Base-by-base conservation (phyloP, 768 basidiomycete species). In the Trichaptum fuscoviolaceum region DNA sequence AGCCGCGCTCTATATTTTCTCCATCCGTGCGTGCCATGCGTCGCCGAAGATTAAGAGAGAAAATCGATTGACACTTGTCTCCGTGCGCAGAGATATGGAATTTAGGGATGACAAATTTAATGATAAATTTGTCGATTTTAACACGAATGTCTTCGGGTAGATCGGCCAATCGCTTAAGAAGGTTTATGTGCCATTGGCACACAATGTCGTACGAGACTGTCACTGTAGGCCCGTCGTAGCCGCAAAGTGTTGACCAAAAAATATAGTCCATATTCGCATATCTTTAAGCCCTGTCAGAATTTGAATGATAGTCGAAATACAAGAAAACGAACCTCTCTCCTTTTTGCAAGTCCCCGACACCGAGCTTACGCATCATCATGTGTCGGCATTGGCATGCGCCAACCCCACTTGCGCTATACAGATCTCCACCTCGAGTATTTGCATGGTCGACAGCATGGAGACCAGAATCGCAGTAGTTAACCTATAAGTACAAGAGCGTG, bases 1-100 rank as follows among this genome's bases (percentile, higher is more conserved):
- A 80, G 0, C 70, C 70, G 1, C 73, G 66, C 67, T 80, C 78
- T 7, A 73, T 68, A 0, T 70, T 76, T 62, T 80, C 79, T 0
- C 79, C 79, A 67, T 79, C 77, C 0, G 76, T 78, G 24, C 73
- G 68, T 0, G 72, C 78, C 66, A n/a, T 35, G 65, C 64, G 25
- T 72, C 63, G 57, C 24, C 18, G 34, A 30, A 52, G 67, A 34
- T 75, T 72, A 65, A 78, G 57, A 0, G 71, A 71, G 57, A 69
- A 67, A 6, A 57, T 9, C 10, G 35, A 58, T 26, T 68, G 68
- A 59, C 74, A 75, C 0, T 23, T 62, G 2, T 62, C 34, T 24
- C 67, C 63, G 67, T 75, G 76, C 0, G 73, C 73, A 2, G 70
- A 52, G n/a, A 68, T 64, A 30, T 72, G 71, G 25, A 72, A 60